Evolutionary conservation across 768 basidiomycete species (phyloP), one percentile per base, ranked within the genome.

Genomic region (Leucocoprinus leucothites): DNA sequence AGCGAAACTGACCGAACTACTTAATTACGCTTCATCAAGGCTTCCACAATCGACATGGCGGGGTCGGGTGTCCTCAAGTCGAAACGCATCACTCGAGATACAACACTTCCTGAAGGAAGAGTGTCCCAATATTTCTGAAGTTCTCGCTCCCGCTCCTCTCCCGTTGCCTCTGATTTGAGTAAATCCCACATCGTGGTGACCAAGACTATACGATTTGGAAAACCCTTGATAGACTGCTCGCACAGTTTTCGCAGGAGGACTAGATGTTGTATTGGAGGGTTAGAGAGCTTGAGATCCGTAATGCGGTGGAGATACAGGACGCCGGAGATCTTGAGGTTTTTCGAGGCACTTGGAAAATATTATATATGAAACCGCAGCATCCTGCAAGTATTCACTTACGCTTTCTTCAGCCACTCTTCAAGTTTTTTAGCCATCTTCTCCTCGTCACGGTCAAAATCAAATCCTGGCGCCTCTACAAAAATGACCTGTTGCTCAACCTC

Each of bases 161-260:
- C 53, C 0, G 45, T 24, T 6, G 34, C 38, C n/a, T 38, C 9
- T 7, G 50, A 28, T 13, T 11, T 56, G 40, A 11, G 45, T 31
- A 7, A 21, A 19, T 51, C 43, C 57, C 57, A 60, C 60, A 60
- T 60, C 1, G 60, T 60, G 4, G 57, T 52, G 40, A 58, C 57
- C 43, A 60, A 25, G 4, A 48, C 28, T 25, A 60, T 38, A 2
- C 59, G 48, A n/a, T 50, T 28, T 4, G 54, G 58, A 36, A 53
- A 60, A 3, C 38, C 48, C 19, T 47, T 31, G 35, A 25, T 35
- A 13, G 53, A 54, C 3, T 47, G 21, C 1, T 45, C 46, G n/a
- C 36, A 47, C 44, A 60, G 21, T 9, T 40, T 54, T 34, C 46
- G 48, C n/a, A 60, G 46, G 34, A 55, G 34, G 19, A 49, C 42